These are phyloP conservation scores for Vachellia collinsii DNA, from an alignment of 306 rosid species.

Conservation along the genomic window DNA sequence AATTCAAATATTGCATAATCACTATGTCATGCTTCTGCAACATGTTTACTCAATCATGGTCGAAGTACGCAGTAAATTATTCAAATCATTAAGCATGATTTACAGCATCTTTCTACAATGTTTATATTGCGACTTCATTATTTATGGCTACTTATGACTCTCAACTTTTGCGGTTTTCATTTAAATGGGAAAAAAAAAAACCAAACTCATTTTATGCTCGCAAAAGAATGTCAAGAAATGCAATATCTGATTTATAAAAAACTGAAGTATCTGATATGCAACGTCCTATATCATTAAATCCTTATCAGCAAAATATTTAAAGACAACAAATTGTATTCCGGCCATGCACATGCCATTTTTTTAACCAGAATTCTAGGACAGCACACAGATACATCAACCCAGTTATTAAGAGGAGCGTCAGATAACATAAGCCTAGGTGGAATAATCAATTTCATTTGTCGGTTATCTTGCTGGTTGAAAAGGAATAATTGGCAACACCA, in stretches of 20 bases:
- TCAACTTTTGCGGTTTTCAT: neutral
- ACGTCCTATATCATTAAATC: neutral
- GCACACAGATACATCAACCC: conserved; percentile 10
- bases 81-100: neutral
- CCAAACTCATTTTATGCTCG: no score
- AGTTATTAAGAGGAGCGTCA: neutral
- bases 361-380: neutral
- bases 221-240: no score
- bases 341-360: neutral
- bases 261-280: neutral
- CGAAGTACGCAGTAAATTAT: neutral
- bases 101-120: neutral
- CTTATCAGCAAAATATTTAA: neutral
- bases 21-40: neutral
- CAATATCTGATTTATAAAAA: neutral
- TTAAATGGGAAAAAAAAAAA: neutral
- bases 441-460: conserved; percentile 33
- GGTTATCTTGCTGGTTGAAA: conserved; percentile 37
- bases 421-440: neutral
- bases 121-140: neutral
- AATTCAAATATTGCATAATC: neutral
- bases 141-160: neutral
- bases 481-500: conserved; percentile 7
- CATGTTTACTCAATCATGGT: neutral
- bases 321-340: neutral